Evolutionary conservation across 495 filamentous ascomycete species (phyloP), one percentile per base, ranked within the genome.

Genomic region (Daldinia grandis): DNA sequence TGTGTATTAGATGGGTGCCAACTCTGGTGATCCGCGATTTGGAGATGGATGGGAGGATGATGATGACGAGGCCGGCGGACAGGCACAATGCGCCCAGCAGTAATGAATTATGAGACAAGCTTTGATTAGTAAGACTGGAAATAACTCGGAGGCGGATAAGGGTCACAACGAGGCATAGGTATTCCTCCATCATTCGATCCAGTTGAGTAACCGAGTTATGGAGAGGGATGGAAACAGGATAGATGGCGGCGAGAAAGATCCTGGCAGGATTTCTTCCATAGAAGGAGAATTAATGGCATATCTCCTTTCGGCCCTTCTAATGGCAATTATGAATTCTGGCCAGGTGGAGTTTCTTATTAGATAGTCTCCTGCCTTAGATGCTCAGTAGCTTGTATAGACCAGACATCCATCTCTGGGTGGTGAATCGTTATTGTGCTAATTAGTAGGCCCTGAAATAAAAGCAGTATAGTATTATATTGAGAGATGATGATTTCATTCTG

Each of bases 21-120:
- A 87, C 31, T 89, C 88, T 17, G 87, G 87, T 44, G 91, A 93
- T 75, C 86, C 86, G 1, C 81, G 89, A 64, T 91, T 85, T 9
- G 90, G 86, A n/a, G 88, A 86, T 15, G 91, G 87, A n/a, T 94
- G 92, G 89, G 89, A 92, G 10, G 90, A 92, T 15, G 90, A 97
- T 69, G 93, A 94, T 1, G 92, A 83, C 4, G 83, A 82, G 17
- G 78, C 75, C 1, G 84, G 79, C 10, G 85, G 80, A 42, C 77
- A 78, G 44, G 80, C 89, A 37, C 95, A 98, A 81, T 98, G 95
- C 78, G 86, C 93, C 58, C 87, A 93, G 74, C 94, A 98, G 84
- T 98, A 90, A 87, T 73, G 66, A 65, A 47, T 57, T 44, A 73
- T 58, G 71, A 74, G 60, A 69, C 58, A 73, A 69, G 28, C 47